Conservation (phyloP, 2,329 filamentous ascomycete species). For the Xylariaceae sp. region DNA sequence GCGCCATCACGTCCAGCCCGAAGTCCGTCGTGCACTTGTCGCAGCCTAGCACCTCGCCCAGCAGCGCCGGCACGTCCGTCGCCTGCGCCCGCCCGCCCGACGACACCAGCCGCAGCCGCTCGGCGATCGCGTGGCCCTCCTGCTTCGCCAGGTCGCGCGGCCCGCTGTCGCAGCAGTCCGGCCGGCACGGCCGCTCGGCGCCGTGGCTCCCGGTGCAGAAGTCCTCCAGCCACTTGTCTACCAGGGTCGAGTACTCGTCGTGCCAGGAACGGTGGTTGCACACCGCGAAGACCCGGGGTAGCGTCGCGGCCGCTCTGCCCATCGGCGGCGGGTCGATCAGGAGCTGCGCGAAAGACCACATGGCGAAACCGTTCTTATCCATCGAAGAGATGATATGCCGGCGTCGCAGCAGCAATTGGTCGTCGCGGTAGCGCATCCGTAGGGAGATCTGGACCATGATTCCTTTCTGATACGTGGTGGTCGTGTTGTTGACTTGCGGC, state of each 20-base stretch:
- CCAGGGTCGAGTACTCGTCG: constrained; percentile 6
- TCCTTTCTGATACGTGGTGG: constrained; percentile 24
- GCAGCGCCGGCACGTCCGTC: constrained; percentile 14
- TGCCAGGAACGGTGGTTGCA: constrained; percentile 29
- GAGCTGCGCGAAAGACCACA: constrained; percentile 26
- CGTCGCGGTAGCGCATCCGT: constrained; percentile 26
- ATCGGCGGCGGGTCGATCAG: constrained; percentile 4
- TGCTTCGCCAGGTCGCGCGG: constrained; percentile 20
- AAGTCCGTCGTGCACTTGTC: constrained; percentile 29
- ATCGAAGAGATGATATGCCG: constrained; percentile 29
- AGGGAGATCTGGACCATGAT: constrained; percentile 25
- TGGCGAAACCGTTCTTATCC: constrained; percentile 24
- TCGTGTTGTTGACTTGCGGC: constrained; percentile 31
- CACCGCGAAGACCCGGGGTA: constrained; percentile 17
- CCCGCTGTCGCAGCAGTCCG: constrained; percentile 20
- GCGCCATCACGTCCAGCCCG: constrained; percentile 22
- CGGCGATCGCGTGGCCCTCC: constrained; percentile 24
- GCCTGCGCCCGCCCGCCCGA: constrained; percentile 3
- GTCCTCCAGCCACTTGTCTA: constrained; percentile 11
- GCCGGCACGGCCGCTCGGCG: not conserved
- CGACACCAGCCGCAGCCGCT: constrained; percentile 17
- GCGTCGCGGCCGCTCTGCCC: not conserved
- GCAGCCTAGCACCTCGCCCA: constrained; percentile 25
- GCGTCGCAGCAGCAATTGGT: constrained; percentile 20
- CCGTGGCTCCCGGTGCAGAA: constrained; percentile 14